phyloP scores from a whole-genome alignment of 371 early-diverging fungal species.

The Capillidium rhysosporum region DNA sequence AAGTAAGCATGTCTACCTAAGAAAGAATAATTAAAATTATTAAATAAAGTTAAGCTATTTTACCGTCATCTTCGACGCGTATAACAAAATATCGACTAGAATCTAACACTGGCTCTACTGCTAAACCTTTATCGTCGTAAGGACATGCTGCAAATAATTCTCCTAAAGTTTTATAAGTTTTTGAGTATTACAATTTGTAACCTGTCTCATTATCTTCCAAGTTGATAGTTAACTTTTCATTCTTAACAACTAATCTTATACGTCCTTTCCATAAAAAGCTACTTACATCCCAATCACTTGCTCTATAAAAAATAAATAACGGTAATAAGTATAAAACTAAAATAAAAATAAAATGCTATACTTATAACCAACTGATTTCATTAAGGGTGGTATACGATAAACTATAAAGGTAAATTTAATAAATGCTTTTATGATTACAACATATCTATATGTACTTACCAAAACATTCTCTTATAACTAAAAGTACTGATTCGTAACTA shows the following conservation, averaged over 20 bases:
- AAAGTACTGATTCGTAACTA: conserved; percentile 57
- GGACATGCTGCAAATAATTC: conserved; percentile 73
- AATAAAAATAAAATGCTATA: conserved; percentile 10
- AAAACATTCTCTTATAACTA: conserved; percentile 61
- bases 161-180: conserved; percentile 19
- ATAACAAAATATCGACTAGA: conserved; percentile 86
- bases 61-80: conserved; percentile 56
- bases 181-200: conserved; percentile 10
- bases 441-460: conserved; percentile 18
- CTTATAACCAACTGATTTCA: conserved; percentile 51
- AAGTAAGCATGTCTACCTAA: conserved; percentile 64
- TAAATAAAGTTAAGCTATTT: background rate
- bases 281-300: conserved; percentile 66
- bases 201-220: conserved; percentile 53
- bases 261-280: conserved; percentile 67
- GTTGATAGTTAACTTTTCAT: conserved; percentile 47
- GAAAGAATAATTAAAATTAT: background rate
- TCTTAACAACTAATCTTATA: conserved; percentile 47
- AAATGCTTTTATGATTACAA: background rate
- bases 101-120: conserved; percentile 75
- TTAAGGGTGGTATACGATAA: conserved; percentile 61
- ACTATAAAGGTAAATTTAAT: conserved; percentile 16
- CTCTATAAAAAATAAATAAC: conserved; percentile 19
- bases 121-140: conserved; percentile 41
- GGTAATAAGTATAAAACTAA: background rate